A percentile compares a stretch with the other conserved stretches of the same genome.
These are phyloP conservation scores for Colletotrichum falcatum DNA, from an alignment of 2,329 filamentous ascomycete genomes.

Conservation along the genomic window DNA sequence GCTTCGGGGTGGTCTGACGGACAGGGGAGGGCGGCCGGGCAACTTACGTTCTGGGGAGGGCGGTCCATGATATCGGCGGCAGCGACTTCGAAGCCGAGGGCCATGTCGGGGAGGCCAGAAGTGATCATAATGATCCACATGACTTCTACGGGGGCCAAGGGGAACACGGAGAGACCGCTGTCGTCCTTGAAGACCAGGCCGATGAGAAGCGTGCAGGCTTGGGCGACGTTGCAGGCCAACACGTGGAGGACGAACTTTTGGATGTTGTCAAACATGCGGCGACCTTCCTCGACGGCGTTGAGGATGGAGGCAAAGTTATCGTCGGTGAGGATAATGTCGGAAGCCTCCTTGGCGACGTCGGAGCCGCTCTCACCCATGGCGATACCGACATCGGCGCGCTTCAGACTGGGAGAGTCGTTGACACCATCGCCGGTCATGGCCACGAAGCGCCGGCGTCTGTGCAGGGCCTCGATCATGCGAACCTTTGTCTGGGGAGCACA, in stretches of 20 bases:
- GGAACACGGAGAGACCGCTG: slow-evolving; percentile 74
- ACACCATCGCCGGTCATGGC: slow-evolving; percentile 81
- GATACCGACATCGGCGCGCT: slow-evolving; percentile 77
- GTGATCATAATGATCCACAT: slow-evolving; percentile 86
- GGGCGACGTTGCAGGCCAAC: slow-evolving; percentile 76
- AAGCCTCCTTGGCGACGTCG: slow-evolving; percentile 77
- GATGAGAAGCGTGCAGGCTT: slow-evolving; percentile 75
- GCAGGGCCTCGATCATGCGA: slow-evolving; percentile 77
- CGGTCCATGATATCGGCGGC: slow-evolving; percentile 76
- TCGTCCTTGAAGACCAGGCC: slow-evolving; percentile 78
- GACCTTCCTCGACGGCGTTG: slow-evolving; percentile 77
- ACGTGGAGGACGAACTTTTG: slow-evolving; percentile 79
- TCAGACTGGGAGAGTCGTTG: slow-evolving; percentile 76
- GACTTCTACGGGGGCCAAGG: slow-evolving; percentile 78
- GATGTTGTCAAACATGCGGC: slow-evolving; percentile 79
- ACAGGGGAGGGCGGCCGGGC: neutral
- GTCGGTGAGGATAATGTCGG: slow-evolving; percentile 76
- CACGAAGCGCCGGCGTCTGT: slow-evolving; percentile 72
- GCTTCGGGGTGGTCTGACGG: too few relatives aligned
- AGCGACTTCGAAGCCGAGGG: slow-evolving; percentile 77
- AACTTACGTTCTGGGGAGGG: slow-evolving; percentile 73
- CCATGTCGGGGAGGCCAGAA: slow-evolving; percentile 80
- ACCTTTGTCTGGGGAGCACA: slow-evolving; percentile 77
- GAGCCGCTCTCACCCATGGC: slow-evolving; percentile 77
- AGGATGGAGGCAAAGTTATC: slow-evolving; percentile 80